A percentile compares a stretch with the other conserved stretches of the same genome.
Conservation (phyloP, 345 rosid species). For the Syzygium aromaticum region DNA sequence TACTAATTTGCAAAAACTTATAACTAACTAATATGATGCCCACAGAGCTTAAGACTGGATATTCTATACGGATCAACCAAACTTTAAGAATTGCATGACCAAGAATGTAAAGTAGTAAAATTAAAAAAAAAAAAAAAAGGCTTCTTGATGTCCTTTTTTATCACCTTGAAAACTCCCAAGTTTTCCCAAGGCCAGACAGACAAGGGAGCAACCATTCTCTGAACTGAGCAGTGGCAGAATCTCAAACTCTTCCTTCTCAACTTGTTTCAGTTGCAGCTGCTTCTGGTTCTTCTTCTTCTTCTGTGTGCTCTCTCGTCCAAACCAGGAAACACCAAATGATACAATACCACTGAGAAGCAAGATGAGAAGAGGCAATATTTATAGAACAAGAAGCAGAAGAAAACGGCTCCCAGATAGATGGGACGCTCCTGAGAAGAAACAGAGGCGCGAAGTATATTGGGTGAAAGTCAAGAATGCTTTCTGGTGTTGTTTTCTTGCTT, state of each 20-base stretch:
- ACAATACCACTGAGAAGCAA: background rate
- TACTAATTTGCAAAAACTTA: background rate
- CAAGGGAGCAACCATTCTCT: conserved; percentile 49
- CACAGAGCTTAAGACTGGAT: background rate
- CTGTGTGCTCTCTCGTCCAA: background rate
- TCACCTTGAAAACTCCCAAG: conserved; percentile 74
- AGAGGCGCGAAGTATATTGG: background rate
- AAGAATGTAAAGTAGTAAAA: background rate
- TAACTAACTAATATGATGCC: background rate
- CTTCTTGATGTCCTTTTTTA: background rate
- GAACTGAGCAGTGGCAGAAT: background rate
- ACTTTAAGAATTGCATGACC: background rate
- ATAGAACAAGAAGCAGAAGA: background rate
- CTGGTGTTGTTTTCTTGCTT: background rate
- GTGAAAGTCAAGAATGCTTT: background rate
- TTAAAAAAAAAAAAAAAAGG: background rate
- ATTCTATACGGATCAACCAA: background rate
- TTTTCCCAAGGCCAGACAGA: conserved; percentile 93
- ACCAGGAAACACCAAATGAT: background rate
- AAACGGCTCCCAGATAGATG: background rate
- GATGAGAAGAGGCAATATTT: background rate
- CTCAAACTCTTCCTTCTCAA: background rate
- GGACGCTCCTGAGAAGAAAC: background rate
- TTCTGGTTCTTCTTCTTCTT: background rate
- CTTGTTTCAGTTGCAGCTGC: background rate